Conservation (phyloP, 148 eudicot species). For the Heliosperma pusillum region DNA sequence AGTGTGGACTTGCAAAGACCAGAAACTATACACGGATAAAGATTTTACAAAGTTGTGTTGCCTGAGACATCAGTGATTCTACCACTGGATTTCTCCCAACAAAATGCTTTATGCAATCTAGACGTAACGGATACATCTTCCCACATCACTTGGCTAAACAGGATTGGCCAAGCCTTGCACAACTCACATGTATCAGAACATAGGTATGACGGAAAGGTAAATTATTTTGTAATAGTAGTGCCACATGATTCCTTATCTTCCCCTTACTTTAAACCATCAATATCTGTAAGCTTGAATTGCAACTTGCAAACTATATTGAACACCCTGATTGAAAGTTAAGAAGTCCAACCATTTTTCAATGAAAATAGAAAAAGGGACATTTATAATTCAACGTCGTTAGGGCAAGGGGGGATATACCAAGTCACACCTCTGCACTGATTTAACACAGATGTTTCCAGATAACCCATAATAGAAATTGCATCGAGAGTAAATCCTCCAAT, state of each 20-base stretch:
- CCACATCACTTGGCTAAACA: not conserved
- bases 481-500: too few species aligned
- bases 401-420: too few species aligned
- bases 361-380: not conserved
- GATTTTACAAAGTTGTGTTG: not conserved
- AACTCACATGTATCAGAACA: not conserved
- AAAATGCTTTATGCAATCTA: not conserved
- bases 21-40: not conserved
- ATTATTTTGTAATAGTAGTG: not conserved
- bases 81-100: not conserved
- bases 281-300: not conserved
- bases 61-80: not conserved
- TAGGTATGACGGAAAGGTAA: not conserved
- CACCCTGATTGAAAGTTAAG: not conserved
- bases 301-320: not conserved
- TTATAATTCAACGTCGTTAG: too few species aligned
- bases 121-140: not conserved
- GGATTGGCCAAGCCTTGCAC: not conserved
- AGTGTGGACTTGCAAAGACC: not conserved
- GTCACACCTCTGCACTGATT: too few species aligned
- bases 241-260: not conserved
- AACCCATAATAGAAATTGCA: too few species aligned
- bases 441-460: too few species aligned
- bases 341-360: not conserved
- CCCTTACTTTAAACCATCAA: not conserved